These are phyloP conservation scores for Rhizophlyctis rosea DNA, from an alignment of 192 early-diverging fungal species.

Conservation along the genomic window DNA sequence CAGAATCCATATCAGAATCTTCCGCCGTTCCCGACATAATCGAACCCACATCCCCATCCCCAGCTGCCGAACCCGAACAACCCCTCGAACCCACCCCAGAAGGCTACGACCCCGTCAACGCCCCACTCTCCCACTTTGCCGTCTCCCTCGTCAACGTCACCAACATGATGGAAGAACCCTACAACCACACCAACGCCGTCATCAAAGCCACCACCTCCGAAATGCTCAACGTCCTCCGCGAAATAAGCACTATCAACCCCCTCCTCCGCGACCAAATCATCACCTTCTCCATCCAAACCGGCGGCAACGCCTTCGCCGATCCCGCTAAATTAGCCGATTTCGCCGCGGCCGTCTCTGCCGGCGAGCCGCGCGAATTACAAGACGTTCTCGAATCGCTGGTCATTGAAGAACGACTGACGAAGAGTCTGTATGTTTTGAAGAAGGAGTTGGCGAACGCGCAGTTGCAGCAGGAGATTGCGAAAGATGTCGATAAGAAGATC, in stretches of 20 bases:
- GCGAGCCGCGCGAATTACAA: slow-evolving; percentile 90
- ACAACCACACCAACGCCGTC: slow-evolving; percentile 78
- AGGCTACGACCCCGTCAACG: slow-evolving; percentile 40
- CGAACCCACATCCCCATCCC: no score
- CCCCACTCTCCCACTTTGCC: slow-evolving; percentile 53
- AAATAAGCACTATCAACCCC: slow-evolving; percentile 91
- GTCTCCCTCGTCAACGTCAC: slow-evolving; percentile 88
- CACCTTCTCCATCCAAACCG: slow-evolving; percentile 94
- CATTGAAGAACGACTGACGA: slow-evolving; percentile 88
- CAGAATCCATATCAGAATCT: no score
- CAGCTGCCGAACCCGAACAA: slow-evolving; percentile 7
- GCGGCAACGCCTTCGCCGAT: slow-evolving; percentile 92
- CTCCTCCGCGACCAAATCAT: slow-evolving; percentile 98
- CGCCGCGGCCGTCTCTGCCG: slow-evolving; percentile 91
- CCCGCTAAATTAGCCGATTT: slow-evolving; percentile 95
- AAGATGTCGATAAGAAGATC: slow-evolving; percentile 97
- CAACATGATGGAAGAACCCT: slow-evolving; percentile 80
- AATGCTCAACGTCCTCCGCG: slow-evolving; percentile 94
- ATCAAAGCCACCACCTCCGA: slow-evolving; percentile 92
- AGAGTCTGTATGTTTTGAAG: slow-evolving; percentile 89
- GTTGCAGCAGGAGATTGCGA: slow-evolving; percentile 95
- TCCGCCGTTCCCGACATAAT: no score
- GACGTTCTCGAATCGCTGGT: slow-evolving; percentile 84
- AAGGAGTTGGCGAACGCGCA: slow-evolving; percentile 98
- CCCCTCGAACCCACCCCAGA: no score